Base-by-base conservation (phyloP, 2,329 filamentous ascomycete genomes). In the Penicillium glabrum region DNA sequence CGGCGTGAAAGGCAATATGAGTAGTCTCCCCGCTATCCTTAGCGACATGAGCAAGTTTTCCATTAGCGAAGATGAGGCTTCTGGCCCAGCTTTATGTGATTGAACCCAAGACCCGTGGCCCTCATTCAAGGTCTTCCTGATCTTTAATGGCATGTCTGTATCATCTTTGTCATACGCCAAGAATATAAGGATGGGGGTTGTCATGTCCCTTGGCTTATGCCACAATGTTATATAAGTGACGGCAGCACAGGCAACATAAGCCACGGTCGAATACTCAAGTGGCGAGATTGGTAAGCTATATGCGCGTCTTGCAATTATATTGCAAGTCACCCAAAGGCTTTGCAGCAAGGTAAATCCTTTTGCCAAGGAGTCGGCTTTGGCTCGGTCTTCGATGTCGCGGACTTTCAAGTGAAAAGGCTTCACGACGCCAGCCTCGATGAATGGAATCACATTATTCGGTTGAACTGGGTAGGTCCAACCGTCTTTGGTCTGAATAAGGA, bases 141-240 rank as follows among this genome's bases (percentile, higher is more conserved):
- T 26, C 23, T 46, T 10, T 7, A n/a, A 7, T 10, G 44, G 46
- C 45, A 60, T 58, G 31, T 53, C 29, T 11, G 50, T 53, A 43
- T 50, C 27, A 31, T 58, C 33, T 4, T 50, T 43, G 23, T 50
- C 29, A 9, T 55, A 58, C 14, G 35, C 47, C 1, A 63, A 27
- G 33, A 46, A 39, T 33, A 63, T 46, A n/a, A 50, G 46, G 39
- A 63, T 63, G 9, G 59, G 53, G 2, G 61, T 58, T 26, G 11
- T 39, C 47, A 63, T 63, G 37, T 63, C 61, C 35, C 56, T 63
- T 5, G 58, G 60, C 27, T 62, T 63, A 14, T 59, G 47, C 61
- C 59, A 62, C 60, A 52, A 61, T 10, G 52, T 23, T 24, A n/a
- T 9, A 48, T 63, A 63, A 9, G 53, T 54, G 21, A 54, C 26